These are phyloP conservation scores for Nemophila menziesii DNA, from an alignment of 257 asterid genomes.

Conservation along the genomic window DNA sequence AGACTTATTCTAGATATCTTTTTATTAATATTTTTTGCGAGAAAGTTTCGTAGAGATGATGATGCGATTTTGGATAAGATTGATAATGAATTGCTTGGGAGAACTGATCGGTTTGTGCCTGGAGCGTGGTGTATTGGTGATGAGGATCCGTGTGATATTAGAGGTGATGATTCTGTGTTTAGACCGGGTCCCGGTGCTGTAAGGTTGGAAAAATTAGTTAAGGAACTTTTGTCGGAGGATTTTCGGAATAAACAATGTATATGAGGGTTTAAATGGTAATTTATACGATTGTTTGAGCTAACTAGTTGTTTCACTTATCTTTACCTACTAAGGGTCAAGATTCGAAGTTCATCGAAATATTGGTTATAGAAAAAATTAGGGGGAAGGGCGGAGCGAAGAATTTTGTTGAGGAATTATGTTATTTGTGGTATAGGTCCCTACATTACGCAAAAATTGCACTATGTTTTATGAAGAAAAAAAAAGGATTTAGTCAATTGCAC, in stretches of 20 bases:
- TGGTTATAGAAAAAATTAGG: no score
- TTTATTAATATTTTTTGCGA: no score
- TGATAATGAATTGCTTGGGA: constrained; percentile 12
- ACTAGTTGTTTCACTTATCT: constrained; percentile 23
- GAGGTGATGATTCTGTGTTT: constrained; percentile 10
- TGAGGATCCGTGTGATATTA: constrained; percentile 22
- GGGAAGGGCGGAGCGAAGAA: no score
- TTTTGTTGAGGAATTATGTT: no score
- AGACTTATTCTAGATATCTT: no score
- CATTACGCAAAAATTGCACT: no score
- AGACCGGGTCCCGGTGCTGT: constrained; percentile 18
- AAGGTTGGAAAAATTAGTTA: constrained; percentile 28
- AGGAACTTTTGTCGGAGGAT: constrained; percentile 49
- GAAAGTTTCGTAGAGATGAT: constrained; percentile 24
- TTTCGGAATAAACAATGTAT: constrained; percentile 43
- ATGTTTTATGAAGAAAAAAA: no score
- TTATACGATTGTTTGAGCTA: constrained; percentile 28
- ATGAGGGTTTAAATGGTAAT: constrained; percentile 2
- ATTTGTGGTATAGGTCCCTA: no score
- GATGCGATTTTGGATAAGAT: constrained; percentile 17
- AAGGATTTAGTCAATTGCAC: no score
- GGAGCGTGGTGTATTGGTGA: constrained; percentile 21
- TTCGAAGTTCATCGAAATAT: no score
- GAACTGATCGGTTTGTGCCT: constrained; percentile 14
- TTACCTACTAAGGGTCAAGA: no score